These are phyloP conservation scores for Phtheirospermum japonicum DNA, from an alignment of 257 asterid species.

Conservation along the genomic window DNA sequence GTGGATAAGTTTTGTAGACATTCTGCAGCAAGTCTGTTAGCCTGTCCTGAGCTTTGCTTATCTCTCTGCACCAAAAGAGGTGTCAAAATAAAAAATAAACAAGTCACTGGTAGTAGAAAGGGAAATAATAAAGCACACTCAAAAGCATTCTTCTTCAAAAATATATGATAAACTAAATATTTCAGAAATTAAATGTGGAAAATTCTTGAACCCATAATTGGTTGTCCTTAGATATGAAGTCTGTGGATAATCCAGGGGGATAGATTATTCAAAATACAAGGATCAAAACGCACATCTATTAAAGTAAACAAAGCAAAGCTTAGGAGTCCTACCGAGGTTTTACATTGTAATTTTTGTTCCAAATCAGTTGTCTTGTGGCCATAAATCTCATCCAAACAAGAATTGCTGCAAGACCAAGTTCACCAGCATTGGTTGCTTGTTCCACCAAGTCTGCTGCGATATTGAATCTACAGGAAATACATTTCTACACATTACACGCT, in stretches of 20 bases:
- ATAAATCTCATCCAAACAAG: conserved; percentile 99
- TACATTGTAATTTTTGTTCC: conserved; percentile 98
- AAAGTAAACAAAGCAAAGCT: conserved; percentile 17
- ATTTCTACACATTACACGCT: conserved; percentile 21
- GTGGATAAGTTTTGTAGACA: conserved; percentile 58
- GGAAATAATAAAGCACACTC: background rate
- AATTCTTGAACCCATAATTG: conserved; percentile 11
- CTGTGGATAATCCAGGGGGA: background rate
- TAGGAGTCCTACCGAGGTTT: conserved; percentile 81
- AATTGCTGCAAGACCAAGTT: conserved; percentile 86
- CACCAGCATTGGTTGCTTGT: conserved; percentile 73
- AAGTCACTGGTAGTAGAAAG: background rate
- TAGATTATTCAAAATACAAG: conserved; percentile 11
- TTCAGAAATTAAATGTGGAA: conserved; percentile 7
- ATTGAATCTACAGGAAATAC: conserved; percentile 63
- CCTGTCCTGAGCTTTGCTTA: conserved; percentile 97
- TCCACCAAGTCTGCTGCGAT: conserved; percentile 92
- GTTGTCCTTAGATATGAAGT: conserved; percentile 10
- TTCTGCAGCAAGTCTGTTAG: conserved; percentile 82
- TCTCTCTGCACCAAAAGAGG: conserved; percentile 59
- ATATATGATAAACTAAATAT: conserved; percentile 15
- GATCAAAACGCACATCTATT: conserved; percentile 4
- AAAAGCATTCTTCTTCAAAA: conserved; percentile 21
- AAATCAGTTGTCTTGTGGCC: conserved; percentile 95
- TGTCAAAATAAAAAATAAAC: conserved; percentile 13